Evolutionary conservation across 2,329 filamentous ascomycete species (phyloP), one percentile per base, ranked within the genome.

Genomic region (Colletotrichum viniferum): DNA sequence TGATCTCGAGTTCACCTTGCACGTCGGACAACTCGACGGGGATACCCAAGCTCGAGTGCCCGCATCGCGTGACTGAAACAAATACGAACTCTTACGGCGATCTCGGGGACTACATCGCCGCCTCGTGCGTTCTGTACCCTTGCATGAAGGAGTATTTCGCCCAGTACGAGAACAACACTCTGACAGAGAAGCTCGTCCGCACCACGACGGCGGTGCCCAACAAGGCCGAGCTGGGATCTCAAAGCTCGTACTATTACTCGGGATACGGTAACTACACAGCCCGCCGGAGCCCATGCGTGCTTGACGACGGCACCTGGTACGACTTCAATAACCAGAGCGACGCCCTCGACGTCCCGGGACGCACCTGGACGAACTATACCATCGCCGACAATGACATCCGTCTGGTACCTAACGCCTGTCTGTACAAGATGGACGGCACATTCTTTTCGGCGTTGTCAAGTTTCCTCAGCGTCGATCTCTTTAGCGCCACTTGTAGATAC

Each of bases 221-320:
- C 21, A 5, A 21, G 2, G 69, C 63, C 10, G 69, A 75, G 69
- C 56, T n/a, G 21, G 72, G 56, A 18, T 38, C 4, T 6, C 61
- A 24, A 3, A 8, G 12, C 13, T 7, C 10, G 2, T 21, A 24
- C 5, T 21, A 13, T 10, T 72, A 24, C 63, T 13, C 55, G n/a
- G 62, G 55, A 13, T 48, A 13, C 5, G 68, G 32, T 14, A 75
- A 75, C 56, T 75, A 75, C 56, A 75, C 73, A 4, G 73, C 73
- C 30, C 13, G 43, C 1, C 55, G 36, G 13, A 68, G 32, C 21
- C 62, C 69, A 5, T 75, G 73, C n/a, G 55, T 75, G 4, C 63
- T 75, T 4, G 69, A 75, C 7, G 55, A 68, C 32, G 73, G 73
- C 26, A 75, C 43, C 5, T 68, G 73, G 73, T 73, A 75, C 63